Evolutionary conservation across 306 rosid genomes (phyloP).

Genomic region (Vachellia pachyceras): DNA sequence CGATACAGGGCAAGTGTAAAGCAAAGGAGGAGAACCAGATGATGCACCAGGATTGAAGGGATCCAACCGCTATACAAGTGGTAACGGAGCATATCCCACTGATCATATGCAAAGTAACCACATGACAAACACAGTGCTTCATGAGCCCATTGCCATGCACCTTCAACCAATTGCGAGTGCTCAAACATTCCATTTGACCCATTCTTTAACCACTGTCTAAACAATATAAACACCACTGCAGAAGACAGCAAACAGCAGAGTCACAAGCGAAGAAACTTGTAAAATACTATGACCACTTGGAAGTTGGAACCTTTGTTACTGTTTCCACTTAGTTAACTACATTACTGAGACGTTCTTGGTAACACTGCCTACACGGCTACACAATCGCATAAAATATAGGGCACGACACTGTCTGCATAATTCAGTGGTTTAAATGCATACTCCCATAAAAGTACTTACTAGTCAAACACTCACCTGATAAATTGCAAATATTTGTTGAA

Average conservation of each 20-base stretch:
- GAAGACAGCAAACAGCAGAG: conserved; percentile 6
- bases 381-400: too few relatives aligned
- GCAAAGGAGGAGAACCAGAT: conserved; percentile 86
- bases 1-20: conserved; percentile 91
- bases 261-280: not conserved
- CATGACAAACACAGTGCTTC: conserved; percentile 91
- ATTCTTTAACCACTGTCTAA: conserved; percentile 51
- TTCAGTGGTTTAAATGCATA: not conserved
- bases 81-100: conserved; percentile 87
- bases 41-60: conserved; percentile 87
- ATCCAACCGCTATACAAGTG: conserved; percentile 76
- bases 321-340: not conserved
- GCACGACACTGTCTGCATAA: not conserved
- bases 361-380: not conserved
- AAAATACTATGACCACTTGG: not conserved
- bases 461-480: not conserved
- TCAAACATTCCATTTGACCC: conserved; percentile 76
- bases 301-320: not conserved
- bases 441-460: not conserved
- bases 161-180: conserved; percentile 77
- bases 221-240: conserved; percentile 81
- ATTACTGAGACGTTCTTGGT: not conserved
- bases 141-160: conserved; percentile 88
- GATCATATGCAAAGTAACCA: conserved; percentile 98
- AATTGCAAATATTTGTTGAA: not conserved